Evolutionary conservation across 1,284 basidiomycete species (phyloP).

Genomic region (Anthracocystis setariae): DNA sequence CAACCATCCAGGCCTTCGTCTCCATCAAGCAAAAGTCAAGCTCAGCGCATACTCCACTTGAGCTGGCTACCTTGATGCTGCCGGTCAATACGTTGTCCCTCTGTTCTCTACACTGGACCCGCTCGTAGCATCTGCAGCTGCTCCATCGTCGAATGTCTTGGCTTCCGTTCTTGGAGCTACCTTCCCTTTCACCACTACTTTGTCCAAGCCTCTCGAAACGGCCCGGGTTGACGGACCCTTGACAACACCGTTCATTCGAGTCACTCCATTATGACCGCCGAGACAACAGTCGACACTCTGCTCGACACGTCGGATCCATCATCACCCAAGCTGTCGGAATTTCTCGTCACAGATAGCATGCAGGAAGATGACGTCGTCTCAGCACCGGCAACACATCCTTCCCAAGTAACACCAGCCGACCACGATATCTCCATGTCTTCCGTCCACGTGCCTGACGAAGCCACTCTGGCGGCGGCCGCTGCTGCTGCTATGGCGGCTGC

Average conservation of each 20-base stretch:
- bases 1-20: background rate
- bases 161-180: too few relatives aligned
- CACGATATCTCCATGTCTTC: slow-evolving; percentile 10
- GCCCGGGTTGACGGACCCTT: slow-evolving; percentile 35
- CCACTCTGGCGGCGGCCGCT: slow-evolving; percentile 40
- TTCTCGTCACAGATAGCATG: background rate
- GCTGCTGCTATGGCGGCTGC: slow-evolving; percentile 39
- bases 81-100: too few relatives aligned
- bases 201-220: slow-evolving; percentile 1
- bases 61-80: too few relatives aligned
- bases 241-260: slow-evolving; percentile 26
- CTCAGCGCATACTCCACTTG: too few relatives aligned
- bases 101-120: too few relatives aligned
- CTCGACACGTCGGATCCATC: slow-evolving; percentile 9
- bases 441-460: slow-evolving; percentile 32
- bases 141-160: too few relatives aligned
- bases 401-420: background rate
- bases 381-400: slow-evolving; percentile 6
- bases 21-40: too few relatives aligned
- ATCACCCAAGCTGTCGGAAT: background rate
- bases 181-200: background rate
- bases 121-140: too few relatives aligned
- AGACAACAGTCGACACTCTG: slow-evolving; percentile 13
- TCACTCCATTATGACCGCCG: slow-evolving; percentile 18
- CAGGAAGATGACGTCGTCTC: background rate